A percentile compares a stretch with the other conserved stretches of the same genome.
These are phyloP conservation scores for Colletotrichum shisoi DNA, from an alignment of 2,329 filamentous ascomycete species.

Conservation along the genomic window DNA sequence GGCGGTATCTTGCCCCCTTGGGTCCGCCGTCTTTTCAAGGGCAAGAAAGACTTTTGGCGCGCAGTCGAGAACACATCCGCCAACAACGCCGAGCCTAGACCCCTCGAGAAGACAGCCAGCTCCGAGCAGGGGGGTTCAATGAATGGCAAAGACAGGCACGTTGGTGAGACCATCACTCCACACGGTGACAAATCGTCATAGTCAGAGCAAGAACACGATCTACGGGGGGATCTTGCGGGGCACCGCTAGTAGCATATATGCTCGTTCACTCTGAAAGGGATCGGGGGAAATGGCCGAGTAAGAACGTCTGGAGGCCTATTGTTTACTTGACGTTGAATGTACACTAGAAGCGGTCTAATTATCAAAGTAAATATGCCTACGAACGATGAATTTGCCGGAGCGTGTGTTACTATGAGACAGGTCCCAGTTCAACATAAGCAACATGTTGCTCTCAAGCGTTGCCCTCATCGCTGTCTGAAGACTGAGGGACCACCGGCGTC, in stretches of 20 bases:
- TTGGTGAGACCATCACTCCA: slow-evolving; percentile 35
- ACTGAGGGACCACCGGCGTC: background rate
- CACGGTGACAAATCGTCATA: slow-evolving; percentile 21
- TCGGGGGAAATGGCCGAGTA: slow-evolving; percentile 11
- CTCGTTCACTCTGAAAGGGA: background rate
- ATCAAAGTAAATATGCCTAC: background rate
- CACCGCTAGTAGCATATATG: background rate
- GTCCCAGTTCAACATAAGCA: background rate
- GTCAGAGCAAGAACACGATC: background rate
- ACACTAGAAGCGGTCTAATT: slow-evolving; percentile 13
- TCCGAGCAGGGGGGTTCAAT: slow-evolving; percentile 37
- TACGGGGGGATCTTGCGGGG: background rate
- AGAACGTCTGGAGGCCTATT: background rate
- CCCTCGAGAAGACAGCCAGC: slow-evolving; percentile 41
- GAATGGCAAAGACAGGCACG: slow-evolving; percentile 31
- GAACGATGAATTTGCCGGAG: background rate
- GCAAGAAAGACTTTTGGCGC: slow-evolving; percentile 79
- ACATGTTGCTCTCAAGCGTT: background rate
- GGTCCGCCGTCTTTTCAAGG: slow-evolving; percentile 68
- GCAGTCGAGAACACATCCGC: slow-evolving; percentile 45
- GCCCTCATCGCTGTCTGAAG: slow-evolving; percentile 2
- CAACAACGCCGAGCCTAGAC: slow-evolving; percentile 37
- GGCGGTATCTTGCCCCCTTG: slow-evolving; percentile 80
- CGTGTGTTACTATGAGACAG: background rate
- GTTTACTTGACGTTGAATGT: slow-evolving; percentile 10